Evolutionary conservation across 2,329 filamentous ascomycete genomes (phyloP).

Genomic region (Davidsoniella neocaledoniae): DNA sequence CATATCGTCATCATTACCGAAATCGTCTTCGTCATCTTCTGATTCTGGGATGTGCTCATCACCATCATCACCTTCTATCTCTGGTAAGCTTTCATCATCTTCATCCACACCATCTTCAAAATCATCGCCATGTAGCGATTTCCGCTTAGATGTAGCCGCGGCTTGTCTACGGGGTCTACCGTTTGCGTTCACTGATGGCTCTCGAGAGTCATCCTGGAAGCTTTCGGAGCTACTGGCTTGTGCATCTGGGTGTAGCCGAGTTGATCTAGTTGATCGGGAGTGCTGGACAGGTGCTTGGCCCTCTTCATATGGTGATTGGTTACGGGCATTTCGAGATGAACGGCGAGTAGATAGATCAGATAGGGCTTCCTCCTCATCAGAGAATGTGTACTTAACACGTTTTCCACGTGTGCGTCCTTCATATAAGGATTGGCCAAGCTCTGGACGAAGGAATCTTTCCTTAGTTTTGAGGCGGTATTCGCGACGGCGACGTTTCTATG

Average conservation of each 20-base stretch:
- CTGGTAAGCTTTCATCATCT: conserved; percentile 51
- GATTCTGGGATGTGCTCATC: conserved; percentile 49
- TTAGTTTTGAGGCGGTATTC: conserved; percentile 81
- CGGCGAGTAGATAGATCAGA: conserved; percentile 49
- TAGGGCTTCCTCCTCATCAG: conserved; percentile 59
- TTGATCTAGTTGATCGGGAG: conserved; percentile 29
- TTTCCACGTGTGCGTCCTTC: conserved; percentile 94
- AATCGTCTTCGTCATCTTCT: conserved; percentile 37
- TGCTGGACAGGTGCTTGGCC: not conserved
- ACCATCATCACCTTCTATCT: conserved; percentile 58
- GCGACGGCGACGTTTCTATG: conserved; percentile 77
- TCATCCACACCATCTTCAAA: conserved; percentile 20
- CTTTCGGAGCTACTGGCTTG: conserved; percentile 29
- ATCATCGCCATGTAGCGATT: conserved; percentile 6
- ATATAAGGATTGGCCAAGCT: conserved; percentile 81
- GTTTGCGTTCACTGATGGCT: conserved; percentile 22
- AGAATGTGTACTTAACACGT: conserved; percentile 90
- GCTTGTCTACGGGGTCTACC: conserved; percentile 36
- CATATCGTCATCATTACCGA: conserved; percentile 38
- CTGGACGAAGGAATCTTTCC: conserved; percentile 72
- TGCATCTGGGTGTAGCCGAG: conserved; percentile 46
- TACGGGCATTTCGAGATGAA: conserved; percentile 57
- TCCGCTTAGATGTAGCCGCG: conserved; percentile 33
- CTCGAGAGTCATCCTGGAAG: conserved; percentile 15
- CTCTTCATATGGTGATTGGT: conserved; percentile 24